Base-by-base conservation (phyloP, 139 green algal genomes). In the Coelastrella sp. region DNA sequence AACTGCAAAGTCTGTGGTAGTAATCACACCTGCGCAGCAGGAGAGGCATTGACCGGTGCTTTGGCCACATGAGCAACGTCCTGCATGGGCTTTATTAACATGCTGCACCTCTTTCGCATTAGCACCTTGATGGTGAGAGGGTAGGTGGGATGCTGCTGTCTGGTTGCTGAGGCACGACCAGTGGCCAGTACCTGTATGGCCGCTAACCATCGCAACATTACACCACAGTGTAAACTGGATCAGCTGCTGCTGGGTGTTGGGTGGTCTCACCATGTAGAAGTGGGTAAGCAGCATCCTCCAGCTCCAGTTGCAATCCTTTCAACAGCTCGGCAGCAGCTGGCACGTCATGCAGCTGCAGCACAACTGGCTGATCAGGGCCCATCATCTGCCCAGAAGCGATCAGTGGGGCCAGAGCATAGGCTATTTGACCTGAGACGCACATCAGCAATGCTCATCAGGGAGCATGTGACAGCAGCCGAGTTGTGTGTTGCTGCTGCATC, bases 301-400 rank as follows among this genome's bases (percentile, higher is more conserved):
- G 78, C 78, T 84, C 78, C 9, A 66, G 35, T 49, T 84, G 78
- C 56, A 84, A 49, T n/a, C 78, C 78, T n/a, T 84, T 49, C 78
- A 84, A 56, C 10, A 84, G 35, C 49, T 68, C 56, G 24, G 78
- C 78, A 49, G 35, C 78, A 68, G 78, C 78, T 84, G 78, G 78
- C 7, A 84, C 78, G 35, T 84, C 78, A 68, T 84, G 66, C 78
- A 84, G 78, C 78, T 84, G 78, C 78, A 84, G 78, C 56, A 84
- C 56, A 24, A 84, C 78, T 49, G 78, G 78, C 56, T 60, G 58
- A 35, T 84, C 78, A n/a, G 78, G 78, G 19, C 78, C 78, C 15
- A 84, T 49, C 78, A 84, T 84, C 56, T 84, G 78, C 7, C 78
- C 78, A 8, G 78, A 84, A 19, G 78, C 78, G 14, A 84, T 84